Evolutionary conservation across 1,284 basidiomycete genomes (phyloP).

Genomic region (Tilletiopsis washingtonensis): DNA sequence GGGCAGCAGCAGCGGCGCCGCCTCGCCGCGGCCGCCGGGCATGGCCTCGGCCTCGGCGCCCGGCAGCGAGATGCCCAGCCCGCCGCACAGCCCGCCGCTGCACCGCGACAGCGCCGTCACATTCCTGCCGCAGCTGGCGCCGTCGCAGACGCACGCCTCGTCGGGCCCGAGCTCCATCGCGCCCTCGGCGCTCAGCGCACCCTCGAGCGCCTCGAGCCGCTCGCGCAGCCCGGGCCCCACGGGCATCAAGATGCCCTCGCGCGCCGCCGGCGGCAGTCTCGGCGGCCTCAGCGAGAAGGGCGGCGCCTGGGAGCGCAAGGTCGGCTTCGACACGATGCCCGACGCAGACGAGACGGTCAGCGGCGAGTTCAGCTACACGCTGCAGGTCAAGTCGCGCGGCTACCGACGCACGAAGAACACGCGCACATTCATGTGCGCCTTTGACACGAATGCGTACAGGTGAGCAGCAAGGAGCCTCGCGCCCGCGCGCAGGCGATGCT

Average conservation of each 20-base stretch:
- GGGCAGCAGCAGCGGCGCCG: neutral
- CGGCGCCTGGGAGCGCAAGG: slow-evolving; percentile 35
- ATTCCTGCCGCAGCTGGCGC: neutral
- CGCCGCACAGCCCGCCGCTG: neutral
- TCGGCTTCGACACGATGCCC: slow-evolving; percentile 46
- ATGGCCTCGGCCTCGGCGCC: too few species aligned
- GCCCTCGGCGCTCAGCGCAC: neutral
- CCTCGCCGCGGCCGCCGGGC: too few species aligned
- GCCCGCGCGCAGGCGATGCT: too few species aligned
- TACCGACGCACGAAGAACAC: slow-evolving; percentile 72
- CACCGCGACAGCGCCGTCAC: neutral
- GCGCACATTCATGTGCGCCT: slow-evolving; percentile 81
- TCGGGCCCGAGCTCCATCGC: neutral
- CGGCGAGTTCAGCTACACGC: slow-evolving; percentile 29
- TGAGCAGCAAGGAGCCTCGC: slow-evolving; percentile 1
- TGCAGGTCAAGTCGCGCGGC: slow-evolving; percentile 71
- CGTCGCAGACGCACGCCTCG: neutral
- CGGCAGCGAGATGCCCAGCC: too few species aligned
- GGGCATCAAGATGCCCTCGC: slow-evolving; percentile 2
- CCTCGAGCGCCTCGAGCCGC: neutral
- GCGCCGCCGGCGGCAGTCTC: slow-evolving; percentile 18
- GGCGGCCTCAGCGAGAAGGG: slow-evolving; percentile 25
- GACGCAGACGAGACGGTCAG: slow-evolving; percentile 41
- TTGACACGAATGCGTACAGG: slow-evolving; percentile 60
- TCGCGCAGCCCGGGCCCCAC: neutral